A percentile compares a stretch with the other conserved stretches of the same genome.
These are phyloP conservation scores for Acer saccharum DNA, from an alignment of 345 rosid genomes.

Conservation along the genomic window DNA sequence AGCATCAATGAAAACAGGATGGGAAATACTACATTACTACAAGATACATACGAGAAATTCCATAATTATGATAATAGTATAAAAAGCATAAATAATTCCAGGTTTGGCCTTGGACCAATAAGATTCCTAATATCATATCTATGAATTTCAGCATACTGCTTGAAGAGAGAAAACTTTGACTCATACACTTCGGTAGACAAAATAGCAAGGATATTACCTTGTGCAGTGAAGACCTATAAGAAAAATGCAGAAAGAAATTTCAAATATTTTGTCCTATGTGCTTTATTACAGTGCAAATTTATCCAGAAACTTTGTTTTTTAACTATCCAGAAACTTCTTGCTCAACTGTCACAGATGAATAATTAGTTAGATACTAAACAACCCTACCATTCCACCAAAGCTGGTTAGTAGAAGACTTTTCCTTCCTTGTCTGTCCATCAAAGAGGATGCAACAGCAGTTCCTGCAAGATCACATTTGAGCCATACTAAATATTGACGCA, in stretches of 20 bases:
- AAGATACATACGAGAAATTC: neutral
- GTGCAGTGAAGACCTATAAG: conserved; percentile 14
- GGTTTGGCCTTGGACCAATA: neutral
- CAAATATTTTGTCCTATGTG: neutral
- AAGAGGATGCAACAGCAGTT: conserved; percentile 90
- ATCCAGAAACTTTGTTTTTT: neutral
- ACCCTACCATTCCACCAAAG: conserved; percentile 86
- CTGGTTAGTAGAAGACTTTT: conserved; percentile 88
- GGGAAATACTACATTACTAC: neutral
- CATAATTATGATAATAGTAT: neutral
- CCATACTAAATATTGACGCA: conserved; percentile 1
- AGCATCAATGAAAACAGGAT: neutral
- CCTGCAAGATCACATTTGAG: conserved; percentile 49
- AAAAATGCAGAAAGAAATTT: conserved; percentile 1
- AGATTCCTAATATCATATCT: neutral
- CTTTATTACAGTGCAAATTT: neutral
- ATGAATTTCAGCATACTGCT: neutral
- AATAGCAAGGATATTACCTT: neutral
- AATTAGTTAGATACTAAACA: conserved; percentile 5
- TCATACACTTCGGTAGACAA: neutral
- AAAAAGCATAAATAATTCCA: neutral
- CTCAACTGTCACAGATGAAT: neutral
- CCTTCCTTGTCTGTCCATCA: conserved; percentile 98
- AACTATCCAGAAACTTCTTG: neutral
- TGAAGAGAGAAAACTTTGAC: neutral